Evolutionary conservation across 73 alveolate species (phyloP), one percentile per base, ranked within the genome.

Genomic region (Paramecium pentaurelia): DNA sequence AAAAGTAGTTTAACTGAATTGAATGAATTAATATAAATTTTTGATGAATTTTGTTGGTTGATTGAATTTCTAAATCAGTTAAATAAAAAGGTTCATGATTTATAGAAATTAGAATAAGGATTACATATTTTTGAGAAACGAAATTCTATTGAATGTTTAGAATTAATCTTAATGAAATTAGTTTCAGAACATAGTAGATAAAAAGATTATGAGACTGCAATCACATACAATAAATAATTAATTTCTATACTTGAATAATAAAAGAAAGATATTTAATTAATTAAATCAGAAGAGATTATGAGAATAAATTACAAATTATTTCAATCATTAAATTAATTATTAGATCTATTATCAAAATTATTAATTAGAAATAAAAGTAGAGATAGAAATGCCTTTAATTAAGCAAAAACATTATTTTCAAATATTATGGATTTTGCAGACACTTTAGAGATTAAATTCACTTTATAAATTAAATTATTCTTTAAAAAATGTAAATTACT

Each of bases 371-470:
- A 80, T 42, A 80, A 80, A 12, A 64, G 91, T 12, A 44, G 58
- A 80, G 91, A 80, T 80, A 80, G 91, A 49, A 47, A 30, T 45
- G 77, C 91, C 2, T 80, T 60, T 32, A 80, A 42, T 8, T 36
- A 80, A 80, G 91, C 91, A 5, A 80, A 80, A 80, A 22, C 49
- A n/a, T 25, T 80, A 40, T 80, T 80, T 16, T 32, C 91, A 45
- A 45, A 49, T 2, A 47, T 80, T 12, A 80, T 80, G 91, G 91
- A 80, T 25, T 80, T 80, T 25, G 91, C 91, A 16, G 91, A 80
- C 30, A 80, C 91, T 5, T 27, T 80, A 25, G 91, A 80, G 6
- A 80, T 80, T 12, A 80, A 47, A 16, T 80, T 80, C 49, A 80
- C 91, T 22, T 36, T 80, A 18, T 8, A 80, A 47, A 80, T 80